Base-by-base conservation (phyloP, 1,284 basidiomycete species). In the Bjerkandera adusta region DNA sequence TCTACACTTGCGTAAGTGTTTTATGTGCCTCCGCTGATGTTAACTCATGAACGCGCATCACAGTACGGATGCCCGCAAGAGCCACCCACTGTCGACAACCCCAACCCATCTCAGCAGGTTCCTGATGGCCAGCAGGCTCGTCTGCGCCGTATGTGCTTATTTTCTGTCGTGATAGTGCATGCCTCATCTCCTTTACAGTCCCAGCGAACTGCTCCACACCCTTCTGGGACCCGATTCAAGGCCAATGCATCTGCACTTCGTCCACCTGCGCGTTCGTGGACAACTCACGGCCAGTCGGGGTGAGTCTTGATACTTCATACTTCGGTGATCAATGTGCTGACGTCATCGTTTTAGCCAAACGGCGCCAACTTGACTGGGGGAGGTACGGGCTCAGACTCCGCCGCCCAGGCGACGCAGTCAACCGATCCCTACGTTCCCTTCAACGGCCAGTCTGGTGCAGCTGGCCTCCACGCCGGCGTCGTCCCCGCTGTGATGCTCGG, bases 221-320 rank as follows among this genome's bases (percentile, higher is more conserved):
- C 2, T 88, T 86, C 73, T 89, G 83, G 84, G 85, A 89, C 64
- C 86, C 87, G 4, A 75, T 89, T 48, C 71, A 57, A 20, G 81
- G 78, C 56, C 65, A 72, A 40, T 90, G 87, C 56, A 67, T 83
- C 43, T 89, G 85, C 65, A 72, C 65, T 1, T 72, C 75, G 2
- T 56, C 53, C 41, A 66, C 64, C 1, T 89, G 87, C 63, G 66
- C 72, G 1, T 89, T 89, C 63, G 64, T 63, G 4, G 85, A 89
- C 56, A 63, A 73, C 42, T 79, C 83, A 10, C 69, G 81, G 48
- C 76, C 85, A 4, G 84, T 90, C 47, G 85, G 84, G 46, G 81
- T 83, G 66, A 35, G 79, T 69, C 8, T n/a, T 20, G 7, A 33
- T 21, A 16, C 24, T 40, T 7, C 21, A 18, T 25, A 12, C 20